Evolutionary conservation across 2,329 filamentous ascomycete species (phyloP).

Genomic region (Trichoderma sp.): DNA sequence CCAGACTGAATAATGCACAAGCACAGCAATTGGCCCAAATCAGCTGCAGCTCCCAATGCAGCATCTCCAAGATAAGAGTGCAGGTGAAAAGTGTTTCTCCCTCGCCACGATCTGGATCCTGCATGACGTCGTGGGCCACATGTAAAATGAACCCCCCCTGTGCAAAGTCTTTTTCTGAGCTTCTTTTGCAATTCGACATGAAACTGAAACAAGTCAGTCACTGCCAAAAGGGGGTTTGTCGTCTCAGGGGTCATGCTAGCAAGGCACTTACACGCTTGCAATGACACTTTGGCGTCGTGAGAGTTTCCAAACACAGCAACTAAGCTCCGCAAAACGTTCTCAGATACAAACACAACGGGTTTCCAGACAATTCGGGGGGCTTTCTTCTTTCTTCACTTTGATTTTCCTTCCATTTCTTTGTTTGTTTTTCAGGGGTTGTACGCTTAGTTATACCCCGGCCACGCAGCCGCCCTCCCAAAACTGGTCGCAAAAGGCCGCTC

Average conservation of each 20-base stretch:
- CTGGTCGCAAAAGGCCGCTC: conserved; percentile 13
- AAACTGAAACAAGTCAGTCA: neutral
- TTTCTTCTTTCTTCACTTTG: neutral
- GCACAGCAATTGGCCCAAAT: neutral
- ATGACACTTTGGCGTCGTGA: neutral
- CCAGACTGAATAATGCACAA: neutral
- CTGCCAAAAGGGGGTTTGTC: neutral
- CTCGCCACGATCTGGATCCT: neutral
- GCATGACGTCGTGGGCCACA: neutral
- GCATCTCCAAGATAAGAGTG: neutral
- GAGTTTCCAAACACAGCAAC: neutral
- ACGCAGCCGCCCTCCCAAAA: conserved; percentile 6
- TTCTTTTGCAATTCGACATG: neutral
- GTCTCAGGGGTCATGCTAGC: neutral
- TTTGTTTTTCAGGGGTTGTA: neutral
- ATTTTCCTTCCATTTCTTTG: neutral
- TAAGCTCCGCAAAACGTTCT: neutral
- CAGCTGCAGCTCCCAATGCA: neutral
- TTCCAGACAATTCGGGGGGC: neutral
- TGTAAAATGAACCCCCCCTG: neutral
- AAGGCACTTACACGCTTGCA: neutral
- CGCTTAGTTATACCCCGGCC: neutral
- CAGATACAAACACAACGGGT: neutral
- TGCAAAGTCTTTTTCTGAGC: neutral
- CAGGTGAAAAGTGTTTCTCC: neutral